Evolutionary conservation across 176 grass and related monocot genomes (phyloP).

Genomic region (Zoysia japonica): DNA sequence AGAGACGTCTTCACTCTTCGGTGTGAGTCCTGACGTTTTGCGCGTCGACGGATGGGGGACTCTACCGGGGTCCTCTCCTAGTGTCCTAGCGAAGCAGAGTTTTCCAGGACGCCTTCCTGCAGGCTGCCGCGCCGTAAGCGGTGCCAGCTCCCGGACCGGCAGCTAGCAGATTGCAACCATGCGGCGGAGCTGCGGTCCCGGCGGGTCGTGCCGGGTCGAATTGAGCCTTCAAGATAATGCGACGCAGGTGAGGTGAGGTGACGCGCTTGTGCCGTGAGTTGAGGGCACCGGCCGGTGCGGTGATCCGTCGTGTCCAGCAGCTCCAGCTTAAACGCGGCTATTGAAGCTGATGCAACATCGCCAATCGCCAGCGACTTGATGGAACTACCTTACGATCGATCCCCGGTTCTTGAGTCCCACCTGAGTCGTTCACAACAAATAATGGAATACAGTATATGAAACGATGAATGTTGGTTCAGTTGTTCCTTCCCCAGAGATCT

Average conservation of each 20-base stretch:
- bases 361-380: too few species aligned
- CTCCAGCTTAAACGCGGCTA: conserved; percentile 4
- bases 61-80: not conserved
- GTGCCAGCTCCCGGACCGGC: not conserved
- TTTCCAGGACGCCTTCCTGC: not conserved
- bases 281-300: not conserved
- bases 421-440: not conserved
- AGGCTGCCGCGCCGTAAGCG: not conserved
- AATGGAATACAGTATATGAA: not conserved
- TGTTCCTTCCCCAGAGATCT: not conserved
- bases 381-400: not conserved
- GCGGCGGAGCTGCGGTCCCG: not conserved
- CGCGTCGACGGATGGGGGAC: not conserved
- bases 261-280: not conserved
- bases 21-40: not conserved
- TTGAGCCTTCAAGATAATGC: not conserved
- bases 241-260: not conserved
- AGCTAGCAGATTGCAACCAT: not conserved
- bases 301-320: not conserved
- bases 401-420: not conserved
- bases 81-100: not conserved
- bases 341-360: not conserved
- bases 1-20: not conserved
- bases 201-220: not conserved
- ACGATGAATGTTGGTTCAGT: not conserved